Evolutionary conservation across 2,329 filamentous ascomycete species (phyloP), one percentile per base, ranked within the genome.

Genomic region (Paramyrothecium sp.): DNA sequence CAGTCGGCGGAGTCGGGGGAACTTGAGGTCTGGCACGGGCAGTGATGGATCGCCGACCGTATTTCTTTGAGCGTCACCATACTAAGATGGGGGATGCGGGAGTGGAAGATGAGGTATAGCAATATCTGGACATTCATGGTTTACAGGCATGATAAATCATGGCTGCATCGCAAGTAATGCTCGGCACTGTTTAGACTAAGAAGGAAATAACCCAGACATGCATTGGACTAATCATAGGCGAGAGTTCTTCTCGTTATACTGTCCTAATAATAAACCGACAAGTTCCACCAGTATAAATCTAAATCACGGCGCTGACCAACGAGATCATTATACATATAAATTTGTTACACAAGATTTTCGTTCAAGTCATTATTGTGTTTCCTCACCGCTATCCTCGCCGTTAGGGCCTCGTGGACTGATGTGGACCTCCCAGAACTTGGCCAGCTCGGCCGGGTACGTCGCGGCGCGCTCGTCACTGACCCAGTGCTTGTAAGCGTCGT

Each of bases 341-440:
- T 30, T 30, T 30, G 10, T 30, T 30, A 30, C 26, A 30, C 4
- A 30, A 30, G 26, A 7, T 44, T 44, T 44, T 44, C 38, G 13
- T 16, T 10, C 8, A 16, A 44, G 4, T 44, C 38, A 44, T 44
- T 44, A 19, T 19, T 44, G 38, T 16, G 13, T 44, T 19, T 44
- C 38, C 38, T 44, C 13, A 4, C 5, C 38, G 13, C n/a, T 19
- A 19, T 44, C 13, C 13, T 44, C 38, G 5, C 13, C 13, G 13
- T 44, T 44, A 19, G 38, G 38, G 13, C 38, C 38, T 12, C n/a
- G 7, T 2, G 72, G 70, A 53, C 69, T 72, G 5, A 78, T 75
- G 54, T 79, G 77, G 12, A 78, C 67, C 61, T 79, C 69, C 77
- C 77, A 79, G n/a, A 73, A 63, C 53, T 68, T 63, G 26, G 69